A percentile compares a stretch with the other conserved stretches of the same genome.
Evolutionary conservation across 83 land plant genomes (phyloP).

Genomic region (Picea abies): DNA sequence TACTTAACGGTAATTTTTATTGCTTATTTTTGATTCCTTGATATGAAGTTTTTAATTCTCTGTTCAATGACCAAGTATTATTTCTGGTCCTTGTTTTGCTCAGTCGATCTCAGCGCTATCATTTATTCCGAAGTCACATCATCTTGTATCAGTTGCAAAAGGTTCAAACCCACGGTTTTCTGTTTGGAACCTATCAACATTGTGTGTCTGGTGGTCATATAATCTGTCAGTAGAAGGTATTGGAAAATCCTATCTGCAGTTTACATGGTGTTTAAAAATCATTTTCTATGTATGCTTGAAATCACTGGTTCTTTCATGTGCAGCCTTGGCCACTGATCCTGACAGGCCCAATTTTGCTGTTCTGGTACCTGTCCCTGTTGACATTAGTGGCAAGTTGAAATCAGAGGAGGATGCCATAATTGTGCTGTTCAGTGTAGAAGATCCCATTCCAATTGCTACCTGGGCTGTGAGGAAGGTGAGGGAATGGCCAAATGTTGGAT

Average conservation of each 20-base stretch:
- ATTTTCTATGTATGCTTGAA: not conserved
- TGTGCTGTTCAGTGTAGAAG: slow-evolving; percentile 41
- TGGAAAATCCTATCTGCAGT: not conserved
- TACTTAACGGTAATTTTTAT: too few species aligned
- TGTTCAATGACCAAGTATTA: too few species aligned
- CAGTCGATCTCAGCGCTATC: too few species aligned
- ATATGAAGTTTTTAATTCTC: too few species aligned
- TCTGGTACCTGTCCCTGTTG: slow-evolving; percentile 35
- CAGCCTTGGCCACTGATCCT: slow-evolving; percentile 55
- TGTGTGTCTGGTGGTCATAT: too few species aligned
- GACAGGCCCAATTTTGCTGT: slow-evolving; percentile 58
- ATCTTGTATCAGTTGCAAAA: too few species aligned
- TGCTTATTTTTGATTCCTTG: too few species aligned
- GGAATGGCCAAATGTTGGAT: not conserved
- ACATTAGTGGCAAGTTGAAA: slow-evolving; percentile 17
- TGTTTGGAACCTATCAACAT: too few species aligned
- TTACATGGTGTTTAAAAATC: not conserved
- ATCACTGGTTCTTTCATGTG: slow-evolving; percentile 12
- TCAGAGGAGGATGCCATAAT: slow-evolving; percentile 55
- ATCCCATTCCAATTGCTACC: slow-evolving; percentile 59
- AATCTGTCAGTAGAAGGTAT: slow-evolving; percentile 17
- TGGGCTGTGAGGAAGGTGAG: slow-evolving; percentile 76
- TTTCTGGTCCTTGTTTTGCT: too few species aligned
- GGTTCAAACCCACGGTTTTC: too few species aligned
- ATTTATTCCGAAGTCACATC: too few species aligned